Evolutionary conservation across 192 early-diverging fungal species (phyloP), one percentile per base, ranked within the genome.

Genomic region (Coemansia sp.): DNA sequence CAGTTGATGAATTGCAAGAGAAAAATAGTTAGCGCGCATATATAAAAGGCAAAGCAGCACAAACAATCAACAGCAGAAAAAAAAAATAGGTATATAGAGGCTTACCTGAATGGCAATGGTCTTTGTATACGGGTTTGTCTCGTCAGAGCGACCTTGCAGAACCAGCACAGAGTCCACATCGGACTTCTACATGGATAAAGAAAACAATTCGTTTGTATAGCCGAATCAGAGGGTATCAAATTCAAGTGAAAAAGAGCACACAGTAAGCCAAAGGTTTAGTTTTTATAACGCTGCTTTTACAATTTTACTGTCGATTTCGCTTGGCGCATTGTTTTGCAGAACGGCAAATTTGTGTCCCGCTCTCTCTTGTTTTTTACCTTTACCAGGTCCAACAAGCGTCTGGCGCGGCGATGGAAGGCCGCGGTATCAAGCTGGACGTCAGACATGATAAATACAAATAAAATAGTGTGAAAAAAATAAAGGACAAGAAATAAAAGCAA

Each of bases 41-140:
- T 98, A 65, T 49, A 68, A 18, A 6, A 9, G 6, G n/a, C 29
- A 16, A 53, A 32, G 22, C 19, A 23, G 62, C 24, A 28, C 54
- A 57, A 55, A 36, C 16, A 0, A 54, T 51, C 28, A 53, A 36
- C 3, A 58, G 30, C 3, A 55, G 18, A 16, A 30, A 53, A 4
- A 19, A 4, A 0, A 32, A 32, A 32, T 32, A 32, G 30, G 8
- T 7, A 23, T 11, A 3, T 30, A n/a, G 28, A 4, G 18, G 63
- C 64, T 52, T 87, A 88, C 88, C 80, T 89, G 86, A 45, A 83
- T 70, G 25, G 72, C 72, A 34, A 74, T 73, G 45, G 77, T 74
- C 64, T 79, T 79, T 50, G 61, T 70, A 53, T 79, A 79, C 47
- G 72, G 65, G 34, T 65, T 73, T 54, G 66, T 71, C 24, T 70